These are phyloP conservation scores for Wickerhamiella hasegawae DNA, from an alignment of 805 yeast species.

Conservation along the genomic window DNA sequence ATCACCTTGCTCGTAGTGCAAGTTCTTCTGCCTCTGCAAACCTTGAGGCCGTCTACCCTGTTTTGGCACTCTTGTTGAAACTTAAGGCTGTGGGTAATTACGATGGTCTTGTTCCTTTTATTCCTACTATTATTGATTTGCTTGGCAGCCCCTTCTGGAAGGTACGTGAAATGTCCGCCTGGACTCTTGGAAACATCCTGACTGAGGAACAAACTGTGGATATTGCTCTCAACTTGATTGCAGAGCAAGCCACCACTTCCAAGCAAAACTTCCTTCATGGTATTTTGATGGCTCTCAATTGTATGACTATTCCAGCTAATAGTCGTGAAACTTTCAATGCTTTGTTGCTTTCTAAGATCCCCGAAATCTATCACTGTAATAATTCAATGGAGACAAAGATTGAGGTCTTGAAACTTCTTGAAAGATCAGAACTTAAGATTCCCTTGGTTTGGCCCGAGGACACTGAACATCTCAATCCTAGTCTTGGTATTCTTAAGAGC, in stretches of 20 bases:
- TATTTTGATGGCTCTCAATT: conserved; percentile 3
- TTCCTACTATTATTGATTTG: conserved; percentile 30
- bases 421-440: background rate
- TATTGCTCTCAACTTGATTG: conserved; percentile 20
- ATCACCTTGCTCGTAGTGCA: conserved; percentile 21
- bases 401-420: conserved; percentile 6
- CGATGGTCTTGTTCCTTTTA: conserved; percentile 36
- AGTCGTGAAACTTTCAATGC: too few species aligned
- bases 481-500: conserved; percentile 3
- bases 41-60: conserved; percentile 53
- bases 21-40: conserved; percentile 5
- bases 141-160: conserved; percentile 55
- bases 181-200: conserved; percentile 38
- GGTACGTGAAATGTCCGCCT: conserved; percentile 74
- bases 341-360: too few species aligned
- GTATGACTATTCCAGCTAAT: background rate
- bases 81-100: conserved; percentile 45
- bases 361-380: too few species aligned
- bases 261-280: conserved; percentile 7
- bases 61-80: conserved; percentile 54
- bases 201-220: conserved; percentile 17
- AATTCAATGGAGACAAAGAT: conserved; percentile 9
- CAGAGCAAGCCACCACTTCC: background rate
- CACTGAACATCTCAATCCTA: conserved; percentile 2
- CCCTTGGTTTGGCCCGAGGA: background rate